Percentiles rank a stretch among this genome's conserved stretches.
Evolutionary conservation across 805 yeast genomes (phyloP).

Genomic region (Cyberlindnera subsufficiens): DNA sequence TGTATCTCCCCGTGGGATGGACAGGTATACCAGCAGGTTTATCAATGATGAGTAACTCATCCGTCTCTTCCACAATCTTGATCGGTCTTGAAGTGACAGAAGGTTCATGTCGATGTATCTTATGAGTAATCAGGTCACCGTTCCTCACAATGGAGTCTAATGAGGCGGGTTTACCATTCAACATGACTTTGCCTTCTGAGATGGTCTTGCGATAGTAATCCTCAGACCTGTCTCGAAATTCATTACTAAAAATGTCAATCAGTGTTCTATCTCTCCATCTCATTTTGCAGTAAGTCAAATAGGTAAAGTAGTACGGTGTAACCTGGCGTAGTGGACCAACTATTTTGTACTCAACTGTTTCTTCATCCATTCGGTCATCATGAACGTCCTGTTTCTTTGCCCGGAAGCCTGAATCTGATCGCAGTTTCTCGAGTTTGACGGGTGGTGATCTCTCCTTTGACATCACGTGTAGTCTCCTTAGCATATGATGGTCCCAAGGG

Average conservation of each 20-base stretch:
- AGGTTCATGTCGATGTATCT: constrained; percentile 85
- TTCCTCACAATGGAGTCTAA: constrained; percentile 63
- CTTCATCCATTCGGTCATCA: constrained; percentile 18
- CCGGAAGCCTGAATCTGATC: constrained; percentile 17
- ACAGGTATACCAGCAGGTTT: constrained; percentile 95
- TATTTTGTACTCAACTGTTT: constrained; percentile 48
- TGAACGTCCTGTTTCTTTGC: constrained; percentile 18
- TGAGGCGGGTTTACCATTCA: constrained; percentile 63
- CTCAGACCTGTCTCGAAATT: constrained; percentile 75
- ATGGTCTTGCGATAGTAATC: constrained; percentile 56
- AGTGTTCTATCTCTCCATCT: constrained; percentile 88
- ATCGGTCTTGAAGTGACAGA: constrained; percentile 29
- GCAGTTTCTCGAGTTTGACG: constrained; percentile 13
- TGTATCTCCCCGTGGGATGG: constrained; percentile 87
- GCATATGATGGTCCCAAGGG: not conserved
- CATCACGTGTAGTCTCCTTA: not conserved
- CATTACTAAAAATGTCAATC: constrained; percentile 74
- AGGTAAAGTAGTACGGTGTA: constrained; percentile 82
- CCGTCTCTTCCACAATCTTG: constrained; percentile 47
- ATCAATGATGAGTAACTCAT: constrained; percentile 73
- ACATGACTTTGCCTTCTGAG: constrained; percentile 59
- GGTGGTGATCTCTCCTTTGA: constrained; percentile 10
- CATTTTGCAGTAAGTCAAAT: constrained; percentile 80
- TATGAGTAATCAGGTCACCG: constrained; percentile 79
- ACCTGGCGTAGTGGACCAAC: constrained; percentile 66